Conservation (phyloP, 139 green algal genomes). For the Asterochloris sp. region DNA sequence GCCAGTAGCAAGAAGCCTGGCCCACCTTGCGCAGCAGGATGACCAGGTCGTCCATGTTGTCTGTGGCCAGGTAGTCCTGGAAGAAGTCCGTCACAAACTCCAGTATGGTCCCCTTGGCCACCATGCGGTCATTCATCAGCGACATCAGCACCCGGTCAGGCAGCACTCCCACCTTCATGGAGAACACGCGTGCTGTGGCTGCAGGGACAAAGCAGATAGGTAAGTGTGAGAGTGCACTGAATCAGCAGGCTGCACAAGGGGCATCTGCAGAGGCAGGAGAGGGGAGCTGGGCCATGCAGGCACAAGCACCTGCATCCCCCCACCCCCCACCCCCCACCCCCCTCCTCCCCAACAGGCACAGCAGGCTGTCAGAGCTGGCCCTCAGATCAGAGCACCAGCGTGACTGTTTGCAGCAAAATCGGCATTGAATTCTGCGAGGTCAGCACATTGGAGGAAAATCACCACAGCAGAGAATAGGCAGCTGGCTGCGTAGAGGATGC, state of each 20-base stretch:
- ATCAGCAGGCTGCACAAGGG: too few relatives aligned
- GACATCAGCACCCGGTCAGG: conserved; percentile 74
- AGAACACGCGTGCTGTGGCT: conserved; percentile 70
- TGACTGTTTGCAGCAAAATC: too few relatives aligned
- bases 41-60: conserved; percentile 67
- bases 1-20: too few relatives aligned
- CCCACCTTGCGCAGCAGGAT: conserved; percentile 64
- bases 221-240: neutral
- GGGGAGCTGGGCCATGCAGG: too few relatives aligned
- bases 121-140: conserved; percentile 84
- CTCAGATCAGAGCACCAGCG: too few relatives aligned
- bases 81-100: conserved; percentile 90
- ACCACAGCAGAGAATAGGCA: neutral
- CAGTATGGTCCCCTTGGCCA: conserved; percentile 81
- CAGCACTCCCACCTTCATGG: conserved; percentile 69
- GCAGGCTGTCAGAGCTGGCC: too few relatives aligned
- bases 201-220: conserved; percentile 11
- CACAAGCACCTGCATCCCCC: too few relatives aligned
- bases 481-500: neutral
- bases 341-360: too few relatives aligned
- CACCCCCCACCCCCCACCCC: too few relatives aligned
- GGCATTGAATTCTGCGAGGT: too few relatives aligned
- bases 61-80: conserved; percentile 66
- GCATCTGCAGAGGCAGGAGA: too few relatives aligned
- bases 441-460: too few relatives aligned